Evolutionary conservation across 169 alveolate species (phyloP).

Genomic region (Perkinsus marinus): DNA sequence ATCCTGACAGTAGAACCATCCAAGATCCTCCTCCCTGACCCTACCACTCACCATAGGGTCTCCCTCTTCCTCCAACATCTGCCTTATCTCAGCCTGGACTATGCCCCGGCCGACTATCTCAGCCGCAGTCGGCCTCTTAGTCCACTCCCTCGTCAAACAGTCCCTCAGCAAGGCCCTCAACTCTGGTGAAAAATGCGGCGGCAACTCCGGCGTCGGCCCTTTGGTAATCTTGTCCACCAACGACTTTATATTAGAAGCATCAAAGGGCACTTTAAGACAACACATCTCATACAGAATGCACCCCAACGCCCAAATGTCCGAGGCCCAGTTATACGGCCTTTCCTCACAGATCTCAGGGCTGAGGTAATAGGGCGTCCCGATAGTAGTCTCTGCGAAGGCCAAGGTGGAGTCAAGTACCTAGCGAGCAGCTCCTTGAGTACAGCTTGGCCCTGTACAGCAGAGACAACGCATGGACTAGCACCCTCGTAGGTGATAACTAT

Average conservation of each 20-base stretch:
- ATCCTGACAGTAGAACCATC: background rate
- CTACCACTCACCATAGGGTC: background rate
- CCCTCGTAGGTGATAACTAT: no score
- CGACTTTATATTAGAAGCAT: constrained; percentile 51
- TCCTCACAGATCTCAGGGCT: constrained; percentile 97
- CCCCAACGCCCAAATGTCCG: constrained; percentile 99
- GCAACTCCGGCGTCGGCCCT: constrained; percentile 33
- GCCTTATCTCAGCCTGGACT: background rate
- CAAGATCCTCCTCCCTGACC: no score
- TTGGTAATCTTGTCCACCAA: constrained; percentile 48
- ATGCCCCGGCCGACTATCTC: constrained; percentile 15
- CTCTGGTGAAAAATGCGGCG: constrained; percentile 19
- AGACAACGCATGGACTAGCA: no score
- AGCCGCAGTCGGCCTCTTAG: constrained; percentile 25
- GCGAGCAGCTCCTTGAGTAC: no score
- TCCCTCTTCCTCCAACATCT: background rate
- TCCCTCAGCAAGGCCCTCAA: constrained; percentile 12
- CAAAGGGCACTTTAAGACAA: constrained; percentile 58
- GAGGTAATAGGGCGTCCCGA: constrained; percentile 99
- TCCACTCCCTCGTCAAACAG: constrained; percentile 20
- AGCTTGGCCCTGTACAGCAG: no score
- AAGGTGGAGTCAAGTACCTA: constrained; percentile 70
- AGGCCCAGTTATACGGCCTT: constrained; percentile 89
- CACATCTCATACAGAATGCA: constrained; percentile 62
- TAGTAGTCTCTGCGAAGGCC: constrained; percentile 86